phyloP scores from a whole-genome alignment of 352 stramenopile genomes.

The Globisporangium viniferum region DNA sequence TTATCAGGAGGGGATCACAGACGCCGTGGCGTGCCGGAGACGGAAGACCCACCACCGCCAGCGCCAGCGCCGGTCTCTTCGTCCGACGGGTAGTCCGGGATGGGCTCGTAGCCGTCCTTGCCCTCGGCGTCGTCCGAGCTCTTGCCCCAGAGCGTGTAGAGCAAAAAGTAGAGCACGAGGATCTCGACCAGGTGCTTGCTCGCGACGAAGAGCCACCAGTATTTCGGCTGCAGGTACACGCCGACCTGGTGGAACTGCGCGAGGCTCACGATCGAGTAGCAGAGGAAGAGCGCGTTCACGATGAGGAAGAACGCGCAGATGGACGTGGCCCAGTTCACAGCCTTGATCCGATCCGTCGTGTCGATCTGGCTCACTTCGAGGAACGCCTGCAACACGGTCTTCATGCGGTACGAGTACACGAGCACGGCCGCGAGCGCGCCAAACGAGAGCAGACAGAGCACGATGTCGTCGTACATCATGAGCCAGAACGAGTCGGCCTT shows the following conservation, averaged over 20 bases:
- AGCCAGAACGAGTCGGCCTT: conserved; percentile 91
- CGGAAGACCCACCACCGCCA: not conserved
- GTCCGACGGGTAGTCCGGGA: conserved; percentile 65
- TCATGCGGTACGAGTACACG: conserved; percentile 95
- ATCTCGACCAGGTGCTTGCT: conserved; percentile 93
- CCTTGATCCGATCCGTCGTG: conserved; percentile 94
- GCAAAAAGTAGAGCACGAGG: conserved; percentile 91
- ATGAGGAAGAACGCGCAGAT: conserved; percentile 96
- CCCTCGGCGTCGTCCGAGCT: conserved; percentile 59
- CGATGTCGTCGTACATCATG: conserved; percentile 93
- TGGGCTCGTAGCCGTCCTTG: conserved; percentile 77
- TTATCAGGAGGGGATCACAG: not conserved
- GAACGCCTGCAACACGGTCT: conserved; percentile 94
- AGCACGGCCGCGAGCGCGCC: conserved; percentile 90
- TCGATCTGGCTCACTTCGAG: conserved; percentile 96
- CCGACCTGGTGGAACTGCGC: conserved; percentile 84
- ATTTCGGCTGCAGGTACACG: conserved; percentile 78
- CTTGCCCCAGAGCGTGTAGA: conserved; percentile 93
- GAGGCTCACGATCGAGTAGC: conserved; percentile 81
- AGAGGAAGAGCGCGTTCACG: conserved; percentile 88
- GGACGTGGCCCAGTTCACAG: conserved; percentile 94
- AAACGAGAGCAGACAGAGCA: conserved; percentile 82
- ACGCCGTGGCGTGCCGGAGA: conserved; percentile 12
- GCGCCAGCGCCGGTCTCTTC: conserved; percentile 27
- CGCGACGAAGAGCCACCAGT: conserved; percentile 93